Conservation (phyloP, 2,329 filamentous ascomycete species). For the Acrocalymma vagum region DNA sequence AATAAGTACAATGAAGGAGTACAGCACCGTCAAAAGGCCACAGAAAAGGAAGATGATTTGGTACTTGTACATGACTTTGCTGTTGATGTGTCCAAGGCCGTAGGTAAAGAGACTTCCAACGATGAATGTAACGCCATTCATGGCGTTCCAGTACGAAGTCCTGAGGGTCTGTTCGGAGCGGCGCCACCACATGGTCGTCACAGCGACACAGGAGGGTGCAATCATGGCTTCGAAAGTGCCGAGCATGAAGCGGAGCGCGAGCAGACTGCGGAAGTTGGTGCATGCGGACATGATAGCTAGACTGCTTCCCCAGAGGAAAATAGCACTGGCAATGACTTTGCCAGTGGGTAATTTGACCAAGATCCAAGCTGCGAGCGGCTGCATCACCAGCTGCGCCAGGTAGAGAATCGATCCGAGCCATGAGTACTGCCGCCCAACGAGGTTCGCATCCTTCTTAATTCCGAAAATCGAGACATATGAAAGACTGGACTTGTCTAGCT, state of each 20-base stretch:
- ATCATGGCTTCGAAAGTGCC: constrained; percentile 47
- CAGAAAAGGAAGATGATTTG: constrained; percentile 56
- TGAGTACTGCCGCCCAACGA: constrained; percentile 60
- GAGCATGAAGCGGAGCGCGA: constrained; percentile 51
- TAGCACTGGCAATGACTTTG: constrained; percentile 63
- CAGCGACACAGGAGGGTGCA: constrained; percentile 63
- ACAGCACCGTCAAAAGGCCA: constrained; percentile 54
- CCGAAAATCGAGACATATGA: constrained; percentile 61
- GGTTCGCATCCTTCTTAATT: constrained; percentile 56
- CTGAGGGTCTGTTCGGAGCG: constrained; percentile 65
- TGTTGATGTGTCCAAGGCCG: constrained; percentile 64
- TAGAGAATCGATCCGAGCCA: constrained; percentile 71
- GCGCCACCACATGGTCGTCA: constrained; percentile 69
- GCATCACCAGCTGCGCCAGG: constrained; percentile 62
- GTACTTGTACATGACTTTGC: constrained; percentile 52
- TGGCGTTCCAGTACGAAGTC: constrained; percentile 66
- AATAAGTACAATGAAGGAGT: constrained; percentile 50
- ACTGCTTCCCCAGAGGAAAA: constrained; percentile 62
- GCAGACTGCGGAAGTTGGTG: constrained; percentile 48
- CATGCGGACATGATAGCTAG: constrained; percentile 63
- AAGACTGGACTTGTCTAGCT: constrained; percentile 58
- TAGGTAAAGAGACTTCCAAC: constrained; percentile 66
- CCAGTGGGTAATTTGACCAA: constrained; percentile 67
- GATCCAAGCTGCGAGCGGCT: constrained; percentile 60
- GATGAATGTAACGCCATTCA: constrained; percentile 67